Conservation (phyloP, 768 basidiomycete genomes). For the Strobilomyces dryophilus region DNA sequence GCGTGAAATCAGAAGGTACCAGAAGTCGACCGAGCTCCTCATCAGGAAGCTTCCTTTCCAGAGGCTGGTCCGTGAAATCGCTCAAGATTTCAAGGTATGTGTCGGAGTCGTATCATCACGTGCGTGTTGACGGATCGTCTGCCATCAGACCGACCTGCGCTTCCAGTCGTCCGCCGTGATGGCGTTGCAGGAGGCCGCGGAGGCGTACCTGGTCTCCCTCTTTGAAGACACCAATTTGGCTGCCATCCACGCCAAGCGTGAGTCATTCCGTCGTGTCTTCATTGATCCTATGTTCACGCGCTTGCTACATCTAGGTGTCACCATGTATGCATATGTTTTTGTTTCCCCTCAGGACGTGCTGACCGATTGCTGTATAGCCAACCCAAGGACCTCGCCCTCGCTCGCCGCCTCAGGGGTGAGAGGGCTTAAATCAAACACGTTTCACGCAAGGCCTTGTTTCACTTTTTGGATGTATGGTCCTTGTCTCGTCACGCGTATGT, state of each 20-base stretch:
- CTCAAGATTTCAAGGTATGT: constrained; percentile 91
- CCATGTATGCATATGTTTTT: constrained; percentile 41
- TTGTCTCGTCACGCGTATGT: constrained; percentile 17
- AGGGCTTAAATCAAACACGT: constrained; percentile 49
- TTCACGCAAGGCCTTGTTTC: background rate
- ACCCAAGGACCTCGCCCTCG: constrained; percentile 87
- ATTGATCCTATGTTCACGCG: constrained; percentile 10
- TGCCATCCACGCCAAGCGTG: constrained; percentile 84
- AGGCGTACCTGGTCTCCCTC: constrained; percentile 83
- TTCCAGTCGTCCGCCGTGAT: constrained; percentile 96
- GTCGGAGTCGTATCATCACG: background rate
- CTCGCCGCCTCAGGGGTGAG: constrained; percentile 83
- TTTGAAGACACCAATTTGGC: constrained; percentile 91
- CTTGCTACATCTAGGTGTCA: constrained; percentile 39
- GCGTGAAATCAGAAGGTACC: constrained; percentile 97
- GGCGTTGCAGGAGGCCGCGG: constrained; percentile 90
- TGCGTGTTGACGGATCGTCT: background rate
- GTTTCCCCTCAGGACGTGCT: background rate
- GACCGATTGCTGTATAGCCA: constrained; percentile 43
- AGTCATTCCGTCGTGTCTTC: constrained; percentile 12
- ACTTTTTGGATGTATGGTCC: background rate
- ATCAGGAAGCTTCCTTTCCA: constrained; percentile 99
- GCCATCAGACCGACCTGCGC: constrained; percentile 72
- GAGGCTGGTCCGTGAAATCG: constrained; percentile 93
- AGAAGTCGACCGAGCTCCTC: constrained; percentile 97